A percentile compares a stretch with the other conserved stretches of the same genome.
phyloP scores from a whole-genome alignment of 2,329 filamentous ascomycete genomes.

The Arthrinium puccinioides region DNA sequence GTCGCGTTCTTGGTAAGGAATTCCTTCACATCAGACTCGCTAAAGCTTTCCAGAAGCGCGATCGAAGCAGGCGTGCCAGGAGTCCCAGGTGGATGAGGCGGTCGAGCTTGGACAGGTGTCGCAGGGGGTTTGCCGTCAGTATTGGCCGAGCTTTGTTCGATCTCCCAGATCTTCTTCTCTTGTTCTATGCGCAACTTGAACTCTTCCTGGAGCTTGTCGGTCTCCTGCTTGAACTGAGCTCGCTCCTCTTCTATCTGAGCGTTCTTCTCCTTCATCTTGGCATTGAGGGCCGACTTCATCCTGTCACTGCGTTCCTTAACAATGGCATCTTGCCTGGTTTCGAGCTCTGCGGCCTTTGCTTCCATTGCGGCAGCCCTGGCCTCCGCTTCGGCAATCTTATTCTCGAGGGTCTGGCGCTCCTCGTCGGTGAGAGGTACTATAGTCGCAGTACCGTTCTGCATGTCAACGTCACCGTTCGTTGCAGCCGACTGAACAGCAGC shows the following conservation, averaged over 20 bases:
- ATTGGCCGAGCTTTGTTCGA: constrained; percentile 13
- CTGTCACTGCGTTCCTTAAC: constrained; percentile 60
- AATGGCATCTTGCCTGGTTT: constrained; percentile 52
- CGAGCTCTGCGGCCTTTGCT: constrained; percentile 54
- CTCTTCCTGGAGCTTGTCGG: constrained; percentile 42
- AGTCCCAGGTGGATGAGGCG: constrained; percentile 26
- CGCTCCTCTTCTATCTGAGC: constrained; percentile 40
- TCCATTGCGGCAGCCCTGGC: constrained; percentile 58
- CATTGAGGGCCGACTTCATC: constrained; percentile 62
- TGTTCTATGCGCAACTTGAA: constrained; percentile 48
- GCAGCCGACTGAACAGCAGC: constrained; percentile 14
- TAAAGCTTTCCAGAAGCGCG: constrained; percentile 39
- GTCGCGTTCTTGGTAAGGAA: constrained; percentile 50
- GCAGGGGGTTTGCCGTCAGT: constrained; percentile 14
- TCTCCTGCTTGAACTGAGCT: constrained; percentile 35
- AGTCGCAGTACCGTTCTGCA: constrained; percentile 20
- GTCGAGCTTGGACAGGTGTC: constrained; percentile 28
- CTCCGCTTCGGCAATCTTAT: constrained; percentile 53
- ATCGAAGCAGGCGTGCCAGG: constrained; percentile 13
- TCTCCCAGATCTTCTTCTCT: constrained; percentile 55
- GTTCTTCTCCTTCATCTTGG: constrained; percentile 62
- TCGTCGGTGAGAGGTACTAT: constrained; percentile 39
- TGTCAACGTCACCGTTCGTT: constrained; percentile 19
- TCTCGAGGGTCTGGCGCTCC: constrained; percentile 54
- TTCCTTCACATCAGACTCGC: constrained; percentile 49